These are phyloP conservation scores for Nothophytophthora sp. DNA, from an alignment of 352 stramenopile species.

Conservation along the genomic window DNA sequence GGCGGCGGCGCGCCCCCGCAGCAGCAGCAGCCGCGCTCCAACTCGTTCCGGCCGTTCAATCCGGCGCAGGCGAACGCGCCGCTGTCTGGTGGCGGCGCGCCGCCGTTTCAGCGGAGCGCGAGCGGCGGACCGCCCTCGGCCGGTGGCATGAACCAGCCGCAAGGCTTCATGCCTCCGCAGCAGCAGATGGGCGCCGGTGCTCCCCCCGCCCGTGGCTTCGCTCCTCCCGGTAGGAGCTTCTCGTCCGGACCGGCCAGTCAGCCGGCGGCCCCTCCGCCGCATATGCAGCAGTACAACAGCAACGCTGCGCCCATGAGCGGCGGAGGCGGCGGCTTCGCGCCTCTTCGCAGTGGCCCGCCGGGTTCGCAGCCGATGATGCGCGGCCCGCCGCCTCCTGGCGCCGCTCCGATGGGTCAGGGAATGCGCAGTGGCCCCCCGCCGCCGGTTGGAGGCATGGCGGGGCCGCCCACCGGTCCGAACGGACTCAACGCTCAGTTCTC, in stretches of 20 bases:
- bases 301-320: conserved; percentile 35
- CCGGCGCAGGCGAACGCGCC: conserved; percentile 45
- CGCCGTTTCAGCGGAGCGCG: conserved; percentile 17
- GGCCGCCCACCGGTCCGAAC: conserved; percentile 22
- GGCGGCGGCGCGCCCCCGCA: conserved; percentile 28
- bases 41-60: conserved; percentile 72
- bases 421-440: conserved; percentile 18
- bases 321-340: conserved; percentile 20
- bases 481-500: conserved; percentile 61
- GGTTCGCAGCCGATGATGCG: conserved; percentile 21
- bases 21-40: conserved; percentile 31
- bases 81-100: conserved; percentile 29
- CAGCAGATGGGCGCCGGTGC: conserved; percentile 28
- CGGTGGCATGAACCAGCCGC: conserved; percentile 14
- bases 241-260: conserved; percentile 30
- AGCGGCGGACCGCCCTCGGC: conserved; percentile 21
- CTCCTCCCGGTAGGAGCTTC: conserved; percentile 22
- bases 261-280: conserved; percentile 24
- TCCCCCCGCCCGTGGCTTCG: conserved; percentile 27
- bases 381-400: conserved; percentile 16
- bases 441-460: conserved; percentile 14
- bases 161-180: conserved; percentile 6
- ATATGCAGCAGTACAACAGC: conserved; percentile 20
- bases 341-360: conserved; percentile 12
- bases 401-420: conserved; percentile 27